Percentiles rank a stretch among this genome's conserved stretches.
Conservation (phyloP, 179 eudicot genomes). For the Beta lomatogona region DNA sequence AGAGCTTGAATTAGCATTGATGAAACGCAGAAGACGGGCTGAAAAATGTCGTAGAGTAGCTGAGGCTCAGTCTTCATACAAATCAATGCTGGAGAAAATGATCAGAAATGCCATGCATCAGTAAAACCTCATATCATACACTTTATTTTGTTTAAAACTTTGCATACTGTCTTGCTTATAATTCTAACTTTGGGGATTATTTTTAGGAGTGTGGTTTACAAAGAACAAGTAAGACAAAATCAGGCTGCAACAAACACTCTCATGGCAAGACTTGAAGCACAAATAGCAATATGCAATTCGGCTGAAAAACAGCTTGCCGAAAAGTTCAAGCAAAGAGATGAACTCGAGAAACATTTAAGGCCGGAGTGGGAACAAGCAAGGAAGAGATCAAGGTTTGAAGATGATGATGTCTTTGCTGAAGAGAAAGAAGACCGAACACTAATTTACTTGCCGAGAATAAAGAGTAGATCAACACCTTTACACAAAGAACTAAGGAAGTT, state of each 20-base stretch:
- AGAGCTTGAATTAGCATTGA: constrained; percentile 72
- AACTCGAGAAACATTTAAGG: constrained; percentile 63
- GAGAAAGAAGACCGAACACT: constrained; percentile 44
- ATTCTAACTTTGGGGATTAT: background rate
- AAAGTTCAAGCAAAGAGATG: constrained; percentile 67
- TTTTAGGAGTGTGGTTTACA: constrained; percentile 83
- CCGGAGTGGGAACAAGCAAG: constrained; percentile 63
- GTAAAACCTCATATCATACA: constrained; percentile 42
- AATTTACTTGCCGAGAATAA: constrained; percentile 38
- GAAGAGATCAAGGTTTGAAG: constrained; percentile 75
- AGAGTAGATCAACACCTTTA: constrained; percentile 18
- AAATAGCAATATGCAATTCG: constrained; percentile 74
- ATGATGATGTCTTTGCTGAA: constrained; percentile 45
- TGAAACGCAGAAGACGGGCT: constrained; percentile 61
- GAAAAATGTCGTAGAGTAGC: constrained; percentile 83
- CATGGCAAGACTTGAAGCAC: constrained; percentile 95
- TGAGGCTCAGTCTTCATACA: constrained; percentile 87
- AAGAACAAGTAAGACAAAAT: constrained; percentile 78
- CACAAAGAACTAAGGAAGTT: constrained; percentile 77
- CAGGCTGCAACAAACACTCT: constrained; percentile 85
- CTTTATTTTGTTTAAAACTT: background rate
- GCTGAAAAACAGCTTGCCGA: constrained; percentile 75
- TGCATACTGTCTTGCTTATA: background rate
- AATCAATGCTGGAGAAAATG: constrained; percentile 86
- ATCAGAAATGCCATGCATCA: constrained; percentile 96